Conservation (phyloP, 2,329 filamentous ascomycete species). For the Balansia obtecta region DNA sequence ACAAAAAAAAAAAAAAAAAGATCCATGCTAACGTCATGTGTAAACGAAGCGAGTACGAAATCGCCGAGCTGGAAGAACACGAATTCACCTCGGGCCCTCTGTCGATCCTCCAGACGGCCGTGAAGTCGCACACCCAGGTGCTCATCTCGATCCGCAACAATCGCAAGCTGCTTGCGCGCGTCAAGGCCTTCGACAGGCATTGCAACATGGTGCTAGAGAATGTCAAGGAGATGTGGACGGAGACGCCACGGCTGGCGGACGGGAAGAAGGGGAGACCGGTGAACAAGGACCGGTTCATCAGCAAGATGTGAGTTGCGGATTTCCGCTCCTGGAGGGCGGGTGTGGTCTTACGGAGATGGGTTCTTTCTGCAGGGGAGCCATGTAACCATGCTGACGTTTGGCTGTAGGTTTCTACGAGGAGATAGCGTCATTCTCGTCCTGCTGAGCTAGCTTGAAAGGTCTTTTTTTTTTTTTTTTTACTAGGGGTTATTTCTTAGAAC, state of each 20-base stretch:
- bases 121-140: constrained; percentile 87
- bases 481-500: neutral
- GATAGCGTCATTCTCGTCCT: constrained; percentile 82
- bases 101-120: constrained; percentile 92
- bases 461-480: neutral
- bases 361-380: no score
- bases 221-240: constrained; percentile 96
- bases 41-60: constrained; percentile 69
- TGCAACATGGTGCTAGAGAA: constrained; percentile 99
- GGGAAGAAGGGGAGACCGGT: constrained; percentile 84
- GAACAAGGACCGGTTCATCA: constrained; percentile 97
- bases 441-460: constrained; percentile 43
- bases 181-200: constrained; percentile 97
- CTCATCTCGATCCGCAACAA: constrained; percentile 97
- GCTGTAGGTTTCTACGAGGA: constrained; percentile 63
- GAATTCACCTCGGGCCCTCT: constrained; percentile 45
- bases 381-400: neutral
- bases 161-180: constrained; percentile 89
- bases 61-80: constrained; percentile 54
- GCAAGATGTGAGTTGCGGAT: constrained; percentile 60
- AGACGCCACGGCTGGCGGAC: constrained; percentile 69
- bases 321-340: neutral
- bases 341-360: no score
- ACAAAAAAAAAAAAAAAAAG: no score
- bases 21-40: neutral